Base-by-base conservation (phyloP, 2,329 filamentous ascomycete genomes). In the Myriosclerotinia scirpicola region DNA sequence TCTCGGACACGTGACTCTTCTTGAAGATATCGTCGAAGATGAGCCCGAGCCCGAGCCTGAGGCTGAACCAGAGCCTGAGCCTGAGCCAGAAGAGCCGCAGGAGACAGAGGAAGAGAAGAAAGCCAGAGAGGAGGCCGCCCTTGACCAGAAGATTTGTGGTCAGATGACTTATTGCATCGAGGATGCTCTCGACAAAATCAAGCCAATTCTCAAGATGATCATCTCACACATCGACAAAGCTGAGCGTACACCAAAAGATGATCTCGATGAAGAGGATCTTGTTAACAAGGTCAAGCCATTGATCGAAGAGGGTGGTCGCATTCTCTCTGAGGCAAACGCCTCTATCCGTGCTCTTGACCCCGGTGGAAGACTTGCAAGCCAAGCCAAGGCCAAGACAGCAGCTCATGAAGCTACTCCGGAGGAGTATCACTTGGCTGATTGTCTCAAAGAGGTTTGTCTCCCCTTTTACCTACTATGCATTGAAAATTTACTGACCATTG, bases 191-290 rank as follows among this genome's bases (percentile, higher is more conserved):
- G 92, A 96, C 75, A 90, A 89, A 77, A 86, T 97, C 76, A 88
- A 90, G 71, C 93, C 93, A 12, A 87, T 96, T 75, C 90, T 91
- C 82, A 92, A 91, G 80, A 85, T 92, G 81, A 97, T 97, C 78
- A 90, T 87, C 5, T 89, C 91, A 86, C 85, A 89, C 79, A 90
- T 96, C 73, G 91, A 96, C 73, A 83, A 83, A 65, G 92, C 91
- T 38, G 91, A 97, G 78, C 86, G 87, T 71, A 91, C 90, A 38
- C 89, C 90, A 54, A 90, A 92, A 78, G 91, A 96, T 5, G 92
- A 97, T 73, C 88, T 94, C 34, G 92, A 97, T 75, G 93, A 97
- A 77, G 92, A 97, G 75, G 85, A 91, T 72, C 86, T 97, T 6
- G 93, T 97, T 75, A 87, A 91, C 77, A 85, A 93, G 67, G 92